A percentile compares a stretch with the other conserved stretches of the same genome.
These are phyloP conservation scores for Musa balbisiana DNA, from an alignment of 202 grass and related monocot species.

Conservation along the genomic window DNA sequence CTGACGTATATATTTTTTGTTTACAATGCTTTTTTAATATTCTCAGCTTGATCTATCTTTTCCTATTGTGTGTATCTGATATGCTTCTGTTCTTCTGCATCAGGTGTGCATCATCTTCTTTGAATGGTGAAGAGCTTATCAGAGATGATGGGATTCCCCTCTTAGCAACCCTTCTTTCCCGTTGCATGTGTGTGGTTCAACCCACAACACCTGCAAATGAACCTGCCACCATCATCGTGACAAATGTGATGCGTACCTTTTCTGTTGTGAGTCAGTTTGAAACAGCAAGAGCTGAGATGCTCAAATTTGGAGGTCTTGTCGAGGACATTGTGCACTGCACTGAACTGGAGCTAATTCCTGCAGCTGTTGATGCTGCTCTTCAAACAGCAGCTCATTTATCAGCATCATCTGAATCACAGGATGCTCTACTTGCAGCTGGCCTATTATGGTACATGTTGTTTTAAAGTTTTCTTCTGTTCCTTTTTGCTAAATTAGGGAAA, in stretches of 20 bases:
- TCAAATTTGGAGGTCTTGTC: slow-evolving; percentile 72
- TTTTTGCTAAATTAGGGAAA: background rate
- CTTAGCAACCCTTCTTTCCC: slow-evolving; percentile 90
- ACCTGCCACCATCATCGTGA: slow-evolving; percentile 81
- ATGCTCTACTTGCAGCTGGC: slow-evolving; percentile 70
- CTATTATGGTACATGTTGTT: slow-evolving; percentile 64
- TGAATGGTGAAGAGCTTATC: slow-evolving; percentile 98
- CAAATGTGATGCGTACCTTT: slow-evolving; percentile 93
- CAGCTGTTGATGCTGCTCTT: slow-evolving; percentile 85
- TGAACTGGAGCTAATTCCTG: slow-evolving; percentile 81
- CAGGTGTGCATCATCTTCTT: slow-evolving; percentile 86
- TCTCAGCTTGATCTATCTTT: background rate
- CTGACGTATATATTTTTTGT: slow-evolving; percentile 60
- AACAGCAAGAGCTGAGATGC: slow-evolving; percentile 73
- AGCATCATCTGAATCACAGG: slow-evolving; percentile 66
- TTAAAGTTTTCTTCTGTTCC: slow-evolving; percentile 1
- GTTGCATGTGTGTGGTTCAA: slow-evolving; percentile 94
- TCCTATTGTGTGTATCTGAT: slow-evolving; percentile 24
- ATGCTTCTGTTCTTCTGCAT: background rate
- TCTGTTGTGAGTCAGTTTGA: slow-evolving; percentile 83
- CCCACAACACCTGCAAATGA: slow-evolving; percentile 88
- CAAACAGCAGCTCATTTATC: slow-evolving; percentile 78
- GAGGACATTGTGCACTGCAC: slow-evolving; percentile 96
- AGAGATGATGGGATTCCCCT: slow-evolving; percentile 91
- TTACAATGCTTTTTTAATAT: background rate